Percentiles rank a stretch among this genome's conserved stretches.
Conservation (phyloP, 306 rosid species). For the Dalbergia oliveri region DNA sequence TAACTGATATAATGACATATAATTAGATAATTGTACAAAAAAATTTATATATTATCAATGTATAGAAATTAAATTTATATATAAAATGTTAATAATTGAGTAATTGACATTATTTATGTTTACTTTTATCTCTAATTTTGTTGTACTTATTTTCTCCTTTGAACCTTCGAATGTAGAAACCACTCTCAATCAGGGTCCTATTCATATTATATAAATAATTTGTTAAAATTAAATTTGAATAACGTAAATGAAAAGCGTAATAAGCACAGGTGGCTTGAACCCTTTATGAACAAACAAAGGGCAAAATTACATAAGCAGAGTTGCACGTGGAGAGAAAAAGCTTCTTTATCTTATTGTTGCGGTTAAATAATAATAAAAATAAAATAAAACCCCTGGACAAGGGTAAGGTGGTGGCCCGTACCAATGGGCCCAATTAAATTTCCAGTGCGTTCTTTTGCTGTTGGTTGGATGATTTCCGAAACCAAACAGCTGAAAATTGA, state of each 20-base stretch:
- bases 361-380: slow-evolving; percentile 7
- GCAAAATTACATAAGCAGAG: slow-evolving; percentile 3
- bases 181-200: background rate
- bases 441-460: slow-evolving; percentile 31
- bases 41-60: no score
- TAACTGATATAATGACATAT: no score
- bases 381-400: slow-evolving; percentile 10
- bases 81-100: no score
- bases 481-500: no score
- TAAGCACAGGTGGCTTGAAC: slow-evolving; percentile 50
- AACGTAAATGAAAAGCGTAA: slow-evolving; percentile 10
- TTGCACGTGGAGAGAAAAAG: slow-evolving; percentile 56
- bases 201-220: slow-evolving; percentile 12
- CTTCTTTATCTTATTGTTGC: background rate
- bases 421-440: slow-evolving; percentile 18
- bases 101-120: no score
- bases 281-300: background rate
- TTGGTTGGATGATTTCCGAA: slow-evolving; percentile 41
- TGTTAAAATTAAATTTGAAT: background rate
- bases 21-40: no score
- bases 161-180: background rate
- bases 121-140: no score
- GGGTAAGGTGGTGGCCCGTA: slow-evolving; percentile 20
- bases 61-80: no score
- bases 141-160: background rate